phyloP scores from a whole-genome alignment of 805 yeast genomes.

The Wickerhamiella domercqiae region DNA sequence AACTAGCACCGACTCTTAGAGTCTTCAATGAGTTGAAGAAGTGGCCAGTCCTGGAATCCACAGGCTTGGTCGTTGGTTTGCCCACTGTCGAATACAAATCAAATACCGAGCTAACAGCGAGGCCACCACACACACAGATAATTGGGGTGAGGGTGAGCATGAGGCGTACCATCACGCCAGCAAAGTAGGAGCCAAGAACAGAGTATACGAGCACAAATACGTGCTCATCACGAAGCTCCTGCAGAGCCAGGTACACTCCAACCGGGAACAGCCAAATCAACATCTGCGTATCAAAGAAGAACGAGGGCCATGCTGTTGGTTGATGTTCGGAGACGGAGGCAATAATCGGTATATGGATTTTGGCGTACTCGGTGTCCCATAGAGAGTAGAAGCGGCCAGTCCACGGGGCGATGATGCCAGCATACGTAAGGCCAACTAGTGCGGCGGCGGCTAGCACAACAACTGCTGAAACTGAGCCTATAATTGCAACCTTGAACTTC shows the following conservation, averaged over 20 bases:
- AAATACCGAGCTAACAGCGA: constrained; percentile 70
- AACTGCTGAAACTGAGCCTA: constrained; percentile 42
- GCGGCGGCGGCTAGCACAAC: constrained; percentile 52
- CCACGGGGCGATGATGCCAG: constrained; percentile 98
- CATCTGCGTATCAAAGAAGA: constrained; percentile 84
- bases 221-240: constrained; percentile 81
- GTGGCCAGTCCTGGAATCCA: neutral
- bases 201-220: constrained; percentile 83
- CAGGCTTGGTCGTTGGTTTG: constrained; percentile 1
- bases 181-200: constrained; percentile 90
- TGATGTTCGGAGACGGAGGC: constrained; percentile 99
- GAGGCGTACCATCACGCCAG: constrained; percentile 97
- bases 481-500: constrained; percentile 41
- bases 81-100: constrained; percentile 42
- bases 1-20: constrained; percentile 16
- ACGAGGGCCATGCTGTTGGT: constrained; percentile 99
- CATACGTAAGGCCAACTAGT: constrained; percentile 63
- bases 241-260: constrained; percentile 81
- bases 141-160: constrained; percentile 95
- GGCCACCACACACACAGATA: constrained; percentile 83
- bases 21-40: constrained; percentile 15
- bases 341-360: constrained; percentile 94
- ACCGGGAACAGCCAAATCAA: constrained; percentile 98
- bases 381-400: constrained; percentile 96
- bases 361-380: constrained; percentile 97